A percentile compares a stretch with the other conserved stretches of the same genome.
phyloP scores from a whole-genome alignment of 2,329 filamentous ascomycete species.

The Aspergillus alliaceus region DNA sequence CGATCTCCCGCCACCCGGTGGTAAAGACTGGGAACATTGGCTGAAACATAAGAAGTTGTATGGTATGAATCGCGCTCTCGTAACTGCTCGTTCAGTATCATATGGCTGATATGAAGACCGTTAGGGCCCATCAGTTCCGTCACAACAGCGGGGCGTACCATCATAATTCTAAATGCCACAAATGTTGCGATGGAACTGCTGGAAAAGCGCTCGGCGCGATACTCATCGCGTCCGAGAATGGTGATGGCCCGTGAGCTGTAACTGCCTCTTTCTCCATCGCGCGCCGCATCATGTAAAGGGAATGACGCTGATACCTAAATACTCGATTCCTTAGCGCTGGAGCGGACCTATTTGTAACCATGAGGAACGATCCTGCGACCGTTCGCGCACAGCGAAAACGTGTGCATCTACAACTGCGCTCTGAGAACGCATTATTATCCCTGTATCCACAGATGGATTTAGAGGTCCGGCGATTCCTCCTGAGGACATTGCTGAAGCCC shows the following conservation, averaged over 20 bases:
- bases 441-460: conserved; percentile 44
- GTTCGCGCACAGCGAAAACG: conserved; percentile 38
- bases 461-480: conserved; percentile 46
- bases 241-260: conserved; percentile 19
- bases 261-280: background rate
- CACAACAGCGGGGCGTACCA: conserved; percentile 29
- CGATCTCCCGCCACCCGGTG: conserved; percentile 45
- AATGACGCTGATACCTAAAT: background rate
- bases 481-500: conserved; percentile 42
- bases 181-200: conserved; percentile 31
- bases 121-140: conserved; percentile 36
- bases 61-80: conserved; percentile 16
- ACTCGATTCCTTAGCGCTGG: background rate
- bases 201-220: conserved; percentile 29
- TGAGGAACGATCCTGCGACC: background rate
- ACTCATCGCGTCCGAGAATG: conserved; percentile 28
- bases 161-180: conserved; percentile 35
- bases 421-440: conserved; percentile 37
- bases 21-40: conserved; percentile 43
- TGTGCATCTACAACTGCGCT: conserved; percentile 46
- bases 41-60: conserved; percentile 41
- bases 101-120: background rate
- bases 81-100: too few relatives aligned
- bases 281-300: too few relatives aligned
- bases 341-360: background rate